Conservation (phyloP, 2,329 filamentous ascomycete species). For the Hirsutella thompsonii region DNA sequence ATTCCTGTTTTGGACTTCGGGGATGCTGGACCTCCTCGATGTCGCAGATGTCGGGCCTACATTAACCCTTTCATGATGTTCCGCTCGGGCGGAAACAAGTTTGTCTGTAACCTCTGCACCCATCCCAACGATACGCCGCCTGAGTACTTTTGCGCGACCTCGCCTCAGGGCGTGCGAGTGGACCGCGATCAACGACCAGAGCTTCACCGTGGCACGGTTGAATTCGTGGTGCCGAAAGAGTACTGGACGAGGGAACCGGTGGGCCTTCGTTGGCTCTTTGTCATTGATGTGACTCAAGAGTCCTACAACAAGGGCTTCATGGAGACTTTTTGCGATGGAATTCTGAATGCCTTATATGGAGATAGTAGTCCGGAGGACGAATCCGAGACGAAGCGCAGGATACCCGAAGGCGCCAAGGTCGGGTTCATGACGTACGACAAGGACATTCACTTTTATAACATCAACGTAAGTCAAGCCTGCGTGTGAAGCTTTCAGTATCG, state of each 20-base stretch:
- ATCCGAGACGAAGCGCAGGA: conserved; percentile 37
- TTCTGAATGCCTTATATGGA: conserved; percentile 74
- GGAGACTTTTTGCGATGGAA: conserved; percentile 81
- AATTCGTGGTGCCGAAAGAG: conserved; percentile 94
- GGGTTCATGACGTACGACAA: conserved; percentile 95
- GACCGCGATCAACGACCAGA: conserved; percentile 85
- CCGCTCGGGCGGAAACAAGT: conserved; percentile 83
- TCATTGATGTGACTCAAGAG: conserved; percentile 89
- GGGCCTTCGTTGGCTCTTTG: conserved; percentile 74
- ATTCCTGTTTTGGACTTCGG: conserved; percentile 94
- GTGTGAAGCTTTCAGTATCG: neutral
- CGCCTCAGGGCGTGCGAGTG: conserved; percentile 72
- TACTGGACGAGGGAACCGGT: conserved; percentile 96
- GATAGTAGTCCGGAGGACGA: conserved; percentile 36
- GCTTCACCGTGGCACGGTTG: conserved; percentile 80
- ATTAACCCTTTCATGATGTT: conserved; percentile 99
- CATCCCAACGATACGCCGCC: conserved; percentile 89
- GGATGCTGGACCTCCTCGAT: conserved; percentile 77
- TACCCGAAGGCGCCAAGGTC: conserved; percentile 74
- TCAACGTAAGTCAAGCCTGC: conserved; percentile 49
- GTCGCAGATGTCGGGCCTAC: conserved; percentile 84
- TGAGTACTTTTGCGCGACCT: conserved; percentile 89
- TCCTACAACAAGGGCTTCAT: conserved; percentile 83
- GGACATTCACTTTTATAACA: conserved; percentile 96
- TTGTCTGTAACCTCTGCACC: conserved; percentile 95